Evolutionary conservation across 164 flowering plant genomes (phyloP).

Genomic region (Euptelea pleiosperma): DNA sequence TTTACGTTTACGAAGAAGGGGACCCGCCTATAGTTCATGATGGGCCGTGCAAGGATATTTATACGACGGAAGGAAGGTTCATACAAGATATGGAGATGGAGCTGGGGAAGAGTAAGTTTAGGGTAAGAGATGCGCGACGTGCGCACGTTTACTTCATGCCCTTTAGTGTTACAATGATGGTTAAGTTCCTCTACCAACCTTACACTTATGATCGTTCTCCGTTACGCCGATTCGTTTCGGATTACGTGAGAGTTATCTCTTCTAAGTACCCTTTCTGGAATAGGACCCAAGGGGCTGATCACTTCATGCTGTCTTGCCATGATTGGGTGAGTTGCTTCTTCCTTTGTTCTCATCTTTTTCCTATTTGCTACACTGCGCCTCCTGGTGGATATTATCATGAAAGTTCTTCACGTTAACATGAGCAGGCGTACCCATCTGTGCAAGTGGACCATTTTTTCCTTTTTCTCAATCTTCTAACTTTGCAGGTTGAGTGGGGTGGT

Average conservation of each 20-base stretch:
- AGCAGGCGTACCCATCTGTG: too few species aligned
- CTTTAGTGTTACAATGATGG: conserved; percentile 59
- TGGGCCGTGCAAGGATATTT: conserved; percentile 76
- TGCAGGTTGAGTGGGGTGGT: too few species aligned
- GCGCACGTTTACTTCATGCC: conserved; percentile 71
- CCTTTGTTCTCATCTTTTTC: not conserved
- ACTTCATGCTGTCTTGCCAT: conserved; percentile 85
- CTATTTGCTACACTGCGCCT: too few species aligned
- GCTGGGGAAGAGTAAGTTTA: conserved; percentile 30
- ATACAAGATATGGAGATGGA: conserved; percentile 69
- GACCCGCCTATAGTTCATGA: conserved; percentile 58
- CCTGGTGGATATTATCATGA: too few species aligned
- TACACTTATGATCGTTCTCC: conserved; percentile 26
- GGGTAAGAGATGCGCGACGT: conserved; percentile 27
- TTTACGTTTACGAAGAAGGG: conserved; percentile 68
- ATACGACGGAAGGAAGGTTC: conserved; percentile 68
- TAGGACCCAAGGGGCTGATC: conserved; percentile 65
- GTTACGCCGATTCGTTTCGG: conserved; percentile 36
- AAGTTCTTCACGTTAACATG: too few species aligned
- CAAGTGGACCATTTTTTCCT: too few species aligned
- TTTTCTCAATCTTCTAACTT: too few species aligned
- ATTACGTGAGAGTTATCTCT: conserved; percentile 56
- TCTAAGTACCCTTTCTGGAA: conserved; percentile 76
- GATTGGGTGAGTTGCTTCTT: conserved; percentile 56
- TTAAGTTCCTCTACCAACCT: conserved; percentile 46